Evolutionary conservation across 1,284 basidiomycete species (phyloP).

Genomic region (Ganoderma sp.): DNA sequence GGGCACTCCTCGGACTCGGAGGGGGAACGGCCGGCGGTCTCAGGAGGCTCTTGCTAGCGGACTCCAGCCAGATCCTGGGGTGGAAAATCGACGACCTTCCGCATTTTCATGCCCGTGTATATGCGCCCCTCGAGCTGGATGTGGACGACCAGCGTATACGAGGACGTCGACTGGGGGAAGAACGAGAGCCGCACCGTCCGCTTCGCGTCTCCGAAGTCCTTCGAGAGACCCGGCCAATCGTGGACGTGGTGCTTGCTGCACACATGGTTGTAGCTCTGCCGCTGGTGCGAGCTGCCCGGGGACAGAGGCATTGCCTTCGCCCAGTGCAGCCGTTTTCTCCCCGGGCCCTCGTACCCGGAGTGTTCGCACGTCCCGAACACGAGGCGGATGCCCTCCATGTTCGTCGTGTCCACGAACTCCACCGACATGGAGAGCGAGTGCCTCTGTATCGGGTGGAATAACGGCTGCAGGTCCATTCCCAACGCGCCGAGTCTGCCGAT

Average conservation of each 20-base stretch:
- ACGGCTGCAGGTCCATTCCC: not conserved
- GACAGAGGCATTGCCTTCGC: not conserved
- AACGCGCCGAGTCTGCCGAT: not conserved
- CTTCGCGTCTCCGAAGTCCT: constrained; percentile 9
- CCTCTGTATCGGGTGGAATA: not conserved
- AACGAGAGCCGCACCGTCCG: constrained; percentile 14
- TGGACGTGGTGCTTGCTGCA: constrained; percentile 9
- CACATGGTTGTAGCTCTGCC: not conserved
- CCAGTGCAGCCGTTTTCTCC: not conserved
- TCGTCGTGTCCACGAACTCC: not conserved
- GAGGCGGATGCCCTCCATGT: constrained; percentile 1
- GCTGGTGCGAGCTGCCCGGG: not conserved
- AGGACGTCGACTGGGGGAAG: not conserved
- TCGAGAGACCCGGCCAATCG: not conserved
- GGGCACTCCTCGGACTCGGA: no score
- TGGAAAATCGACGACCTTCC: not conserved
- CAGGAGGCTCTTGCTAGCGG: no score
- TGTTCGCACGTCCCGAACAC: not conserved
- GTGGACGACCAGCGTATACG: not conserved
- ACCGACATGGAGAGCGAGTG: not conserved
- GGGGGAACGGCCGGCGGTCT: no score
- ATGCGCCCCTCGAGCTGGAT: not conserved
- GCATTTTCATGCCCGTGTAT: not conserved
- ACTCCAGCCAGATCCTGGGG: no score
- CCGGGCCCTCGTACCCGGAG: no score